Conservation (phyloP, 1,284 basidiomycete species). For the Chalciporus piperatoides region DNA sequence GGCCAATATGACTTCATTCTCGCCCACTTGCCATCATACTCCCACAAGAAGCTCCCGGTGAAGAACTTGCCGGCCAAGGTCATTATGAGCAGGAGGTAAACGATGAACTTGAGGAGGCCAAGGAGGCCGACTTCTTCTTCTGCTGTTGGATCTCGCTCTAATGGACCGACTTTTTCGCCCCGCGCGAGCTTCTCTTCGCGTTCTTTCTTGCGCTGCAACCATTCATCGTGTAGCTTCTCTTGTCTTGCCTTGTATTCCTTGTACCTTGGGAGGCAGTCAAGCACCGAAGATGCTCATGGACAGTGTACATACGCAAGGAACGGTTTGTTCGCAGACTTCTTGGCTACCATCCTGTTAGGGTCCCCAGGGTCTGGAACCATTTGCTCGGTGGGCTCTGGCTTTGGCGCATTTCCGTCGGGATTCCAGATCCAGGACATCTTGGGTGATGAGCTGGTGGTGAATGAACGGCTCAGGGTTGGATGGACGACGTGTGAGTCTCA, state of each 20-base stretch:
- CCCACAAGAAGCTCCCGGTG: slow-evolving; percentile 78
- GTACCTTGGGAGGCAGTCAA: slow-evolving; percentile 45
- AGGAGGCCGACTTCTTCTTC: slow-evolving; percentile 60
- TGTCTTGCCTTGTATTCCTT: slow-evolving; percentile 63
- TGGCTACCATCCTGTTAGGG: slow-evolving; percentile 63
- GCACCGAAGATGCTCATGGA: slow-evolving; percentile 4
- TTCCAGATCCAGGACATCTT: slow-evolving; percentile 34
- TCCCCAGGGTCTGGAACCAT: slow-evolving; percentile 50
- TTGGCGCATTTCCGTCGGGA: slow-evolving; percentile 24
- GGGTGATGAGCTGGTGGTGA: neutral
- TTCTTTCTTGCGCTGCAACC: slow-evolving; percentile 66
- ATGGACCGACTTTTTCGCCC: slow-evolving; percentile 69
- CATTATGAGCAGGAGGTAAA: slow-evolving; percentile 51
- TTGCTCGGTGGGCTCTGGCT: slow-evolving; percentile 22
- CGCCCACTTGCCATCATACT: slow-evolving; percentile 61
- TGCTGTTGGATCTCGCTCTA: slow-evolving; percentile 67
- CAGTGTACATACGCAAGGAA: slow-evolving; percentile 65
- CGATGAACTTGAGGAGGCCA: slow-evolving; percentile 65
- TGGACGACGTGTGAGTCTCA: neutral
- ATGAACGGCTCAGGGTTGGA: neutral
- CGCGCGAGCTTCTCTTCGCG: slow-evolving; percentile 68
- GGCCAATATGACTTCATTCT: slow-evolving; percentile 59
- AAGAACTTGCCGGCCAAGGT: slow-evolving; percentile 73
- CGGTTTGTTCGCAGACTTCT: slow-evolving; percentile 75
- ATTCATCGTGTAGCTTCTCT: slow-evolving; percentile 58